A percentile compares a stretch with the other conserved stretches of the same genome.
These are phyloP conservation scores for Mycena rebaudengoi DNA, from an alignment of 768 basidiomycete species.

Conservation along the genomic window DNA sequence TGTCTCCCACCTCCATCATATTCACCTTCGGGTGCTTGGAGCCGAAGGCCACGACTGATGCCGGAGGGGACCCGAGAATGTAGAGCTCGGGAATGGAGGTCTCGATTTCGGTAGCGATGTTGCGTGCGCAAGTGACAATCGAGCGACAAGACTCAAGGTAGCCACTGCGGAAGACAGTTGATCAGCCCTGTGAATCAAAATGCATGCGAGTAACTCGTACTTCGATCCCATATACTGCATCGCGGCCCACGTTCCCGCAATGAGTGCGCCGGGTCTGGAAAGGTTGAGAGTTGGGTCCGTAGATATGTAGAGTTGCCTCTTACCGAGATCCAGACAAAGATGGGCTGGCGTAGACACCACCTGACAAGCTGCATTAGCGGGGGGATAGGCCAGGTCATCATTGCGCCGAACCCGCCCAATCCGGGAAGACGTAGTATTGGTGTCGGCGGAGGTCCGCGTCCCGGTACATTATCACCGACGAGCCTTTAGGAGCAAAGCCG, in stretches of 20 bases:
- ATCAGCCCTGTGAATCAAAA: neutral
- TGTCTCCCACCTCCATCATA: slow-evolving; percentile 90
- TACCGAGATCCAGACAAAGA: slow-evolving; percentile 91
- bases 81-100: slow-evolving; percentile 83
- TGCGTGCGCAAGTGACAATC: slow-evolving; percentile 80
- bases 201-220: slow-evolving; percentile 52
- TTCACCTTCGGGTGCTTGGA: slow-evolving; percentile 69
- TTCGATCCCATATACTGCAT: slow-evolving; percentile 92
- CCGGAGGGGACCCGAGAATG: slow-evolving; percentile 88
- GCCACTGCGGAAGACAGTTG: slow-evolving; percentile 58
- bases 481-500: slow-evolving; percentile 94
- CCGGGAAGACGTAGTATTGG: slow-evolving; percentile 88
- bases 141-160: slow-evolving; percentile 86
- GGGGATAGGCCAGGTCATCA: neutral
- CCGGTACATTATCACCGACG: slow-evolving; percentile 96
- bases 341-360: slow-evolving; percentile 92
- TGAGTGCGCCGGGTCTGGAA: slow-evolving; percentile 84
- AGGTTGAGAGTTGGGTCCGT: neutral
- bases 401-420: slow-evolving; percentile 68
- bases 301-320: slow-evolving; percentile 24
- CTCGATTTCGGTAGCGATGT: slow-evolving; percentile 72
- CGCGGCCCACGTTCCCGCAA: slow-evolving; percentile 97
- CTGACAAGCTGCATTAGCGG: slow-evolving; percentile 46
- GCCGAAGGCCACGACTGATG: slow-evolving; percentile 91
- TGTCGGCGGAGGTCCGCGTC: slow-evolving; percentile 75